Evolutionary conservation across 2,329 filamentous ascomycete genomes (phyloP).

Genomic region (Amphichorda felina): DNA sequence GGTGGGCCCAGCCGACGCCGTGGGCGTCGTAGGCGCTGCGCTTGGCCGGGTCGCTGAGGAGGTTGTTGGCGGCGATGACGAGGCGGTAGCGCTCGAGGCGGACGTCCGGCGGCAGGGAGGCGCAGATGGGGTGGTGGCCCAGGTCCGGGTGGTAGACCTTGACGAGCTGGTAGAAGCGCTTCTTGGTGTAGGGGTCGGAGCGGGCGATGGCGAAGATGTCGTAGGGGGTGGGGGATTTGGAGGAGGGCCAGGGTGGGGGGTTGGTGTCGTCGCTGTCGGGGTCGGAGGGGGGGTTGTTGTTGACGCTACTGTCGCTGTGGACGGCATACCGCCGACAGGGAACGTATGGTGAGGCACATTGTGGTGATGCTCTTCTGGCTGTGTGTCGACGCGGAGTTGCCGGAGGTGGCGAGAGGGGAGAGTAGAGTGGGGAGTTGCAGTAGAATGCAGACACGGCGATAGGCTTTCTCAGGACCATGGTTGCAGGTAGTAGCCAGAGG

Average conservation of each 20-base stretch:
- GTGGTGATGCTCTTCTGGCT: too few species aligned
- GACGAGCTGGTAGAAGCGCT: slow-evolving; percentile 78
- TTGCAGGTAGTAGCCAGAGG: neutral
- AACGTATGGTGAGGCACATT: too few species aligned
- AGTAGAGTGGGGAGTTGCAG: neutral
- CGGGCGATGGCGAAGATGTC: slow-evolving; percentile 60
- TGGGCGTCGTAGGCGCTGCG: slow-evolving; percentile 72
- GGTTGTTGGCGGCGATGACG: slow-evolving; percentile 75
- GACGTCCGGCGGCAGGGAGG: slow-evolving; percentile 34
- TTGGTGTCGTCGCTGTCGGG: slow-evolving; percentile 2
- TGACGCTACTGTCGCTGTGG: neutral
- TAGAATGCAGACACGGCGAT: neutral
- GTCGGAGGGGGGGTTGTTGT: neutral
- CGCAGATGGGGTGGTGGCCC: slow-evolving; percentile 4
- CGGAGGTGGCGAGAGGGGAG: neutral
- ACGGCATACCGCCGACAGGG: neutral
- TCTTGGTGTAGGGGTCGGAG: slow-evolving; percentile 65
- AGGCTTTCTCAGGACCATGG: neutral
- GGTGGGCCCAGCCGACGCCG: slow-evolving; percentile 61
- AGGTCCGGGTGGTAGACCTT: slow-evolving; percentile 89
- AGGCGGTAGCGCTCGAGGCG: slow-evolving; percentile 85
- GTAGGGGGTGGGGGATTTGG: slow-evolving; percentile 64
- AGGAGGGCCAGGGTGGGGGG: slow-evolving; percentile 31
- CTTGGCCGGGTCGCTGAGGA: slow-evolving; percentile 72
- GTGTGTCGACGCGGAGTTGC: too few species aligned